phyloP scores from a whole-genome alignment of 1,284 basidiomycete species.

The Microbotryum silenes-acaulis region DNA sequence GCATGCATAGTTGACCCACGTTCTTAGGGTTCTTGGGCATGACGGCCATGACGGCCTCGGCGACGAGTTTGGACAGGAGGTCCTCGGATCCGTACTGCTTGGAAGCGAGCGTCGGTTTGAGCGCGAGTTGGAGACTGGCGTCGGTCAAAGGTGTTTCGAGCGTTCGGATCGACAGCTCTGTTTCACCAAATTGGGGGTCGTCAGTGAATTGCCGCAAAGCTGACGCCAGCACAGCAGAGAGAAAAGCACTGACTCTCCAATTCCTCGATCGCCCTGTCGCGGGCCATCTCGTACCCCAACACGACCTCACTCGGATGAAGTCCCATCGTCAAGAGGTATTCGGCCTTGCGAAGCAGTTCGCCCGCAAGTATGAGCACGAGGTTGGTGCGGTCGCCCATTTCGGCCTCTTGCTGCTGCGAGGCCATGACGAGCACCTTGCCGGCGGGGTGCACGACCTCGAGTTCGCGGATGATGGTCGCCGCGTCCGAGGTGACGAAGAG shows the following conservation, averaged over 20 bases:
- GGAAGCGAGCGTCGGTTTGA: constrained; percentile 86
- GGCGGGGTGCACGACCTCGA: constrained; percentile 96
- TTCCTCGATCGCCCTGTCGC: constrained; percentile 73
- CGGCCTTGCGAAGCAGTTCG: constrained; percentile 89
- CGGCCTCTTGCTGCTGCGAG: constrained; percentile 88
- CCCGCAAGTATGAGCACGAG: constrained; percentile 91
- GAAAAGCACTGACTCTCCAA: constrained; percentile 73
- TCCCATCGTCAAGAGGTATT: constrained; percentile 88
- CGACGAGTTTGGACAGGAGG: constrained; percentile 70
- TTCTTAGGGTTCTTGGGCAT: constrained; percentile 64
- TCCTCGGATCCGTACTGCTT: constrained; percentile 96
- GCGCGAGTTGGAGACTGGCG: constrained; percentile 65
- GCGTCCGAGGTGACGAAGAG: constrained; percentile 98
- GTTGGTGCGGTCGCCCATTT: constrained; percentile 99
- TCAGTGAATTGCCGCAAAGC: too few relatives aligned
- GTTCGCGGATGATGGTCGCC: constrained; percentile 95
- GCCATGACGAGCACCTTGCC: constrained; percentile 97
- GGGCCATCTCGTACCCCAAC: constrained; percentile 92
- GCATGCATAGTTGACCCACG: constrained; percentile 16
- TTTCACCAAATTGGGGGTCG: background rate
- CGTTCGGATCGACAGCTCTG: constrained; percentile 41
- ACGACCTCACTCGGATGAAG: constrained; percentile 84
- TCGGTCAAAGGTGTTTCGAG: constrained; percentile 72
- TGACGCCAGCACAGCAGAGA: constrained; percentile 34
- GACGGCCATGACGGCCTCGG: constrained; percentile 81